phyloP scores from a whole-genome alignment of 768 basidiomycete species.

The Russula brevipes region DNA sequence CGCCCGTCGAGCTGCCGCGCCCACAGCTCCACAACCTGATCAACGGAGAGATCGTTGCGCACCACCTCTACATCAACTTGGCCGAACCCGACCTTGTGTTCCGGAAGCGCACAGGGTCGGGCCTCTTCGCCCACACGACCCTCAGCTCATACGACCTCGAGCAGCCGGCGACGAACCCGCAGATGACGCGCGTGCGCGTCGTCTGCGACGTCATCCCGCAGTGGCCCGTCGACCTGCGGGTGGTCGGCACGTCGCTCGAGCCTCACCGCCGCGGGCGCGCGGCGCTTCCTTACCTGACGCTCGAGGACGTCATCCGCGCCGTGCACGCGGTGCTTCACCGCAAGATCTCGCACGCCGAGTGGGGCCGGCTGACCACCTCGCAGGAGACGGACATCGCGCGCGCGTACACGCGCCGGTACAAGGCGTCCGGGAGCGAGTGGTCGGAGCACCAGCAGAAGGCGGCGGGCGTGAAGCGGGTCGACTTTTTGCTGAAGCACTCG shows the following conservation, averaged over 20 bases:
- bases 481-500: constrained; percentile 20
- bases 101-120: constrained; percentile 4
- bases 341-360: constrained; percentile 26
- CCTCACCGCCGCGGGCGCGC: constrained; percentile 20
- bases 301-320: constrained; percentile 21
- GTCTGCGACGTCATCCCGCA: constrained; percentile 23
- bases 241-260: constrained; percentile 19
- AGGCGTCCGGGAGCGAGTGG: constrained; percentile 11
- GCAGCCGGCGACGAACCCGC: constrained; percentile 23
- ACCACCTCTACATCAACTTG: constrained; percentile 15
- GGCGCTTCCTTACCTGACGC: constrained; percentile 19
- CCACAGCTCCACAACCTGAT: constrained; percentile 22
- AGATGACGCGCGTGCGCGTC: constrained; percentile 23
- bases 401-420: constrained; percentile 26
- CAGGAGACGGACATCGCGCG: constrained; percentile 25
- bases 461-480: constrained; percentile 25
- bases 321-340: constrained; percentile 21
- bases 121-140: background rate
- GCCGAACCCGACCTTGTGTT: constrained; percentile 8
- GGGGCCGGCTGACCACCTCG: constrained; percentile 15
- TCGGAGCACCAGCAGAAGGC: constrained; percentile 16
- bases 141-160: constrained; percentile 21
- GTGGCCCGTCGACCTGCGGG: constrained; percentile 24
- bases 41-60: constrained; percentile 20
- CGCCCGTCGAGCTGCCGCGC: constrained; percentile 17